Base-by-base conservation (phyloP, 164 flowering plant genomes). In the Stephania cephalantha region DNA sequence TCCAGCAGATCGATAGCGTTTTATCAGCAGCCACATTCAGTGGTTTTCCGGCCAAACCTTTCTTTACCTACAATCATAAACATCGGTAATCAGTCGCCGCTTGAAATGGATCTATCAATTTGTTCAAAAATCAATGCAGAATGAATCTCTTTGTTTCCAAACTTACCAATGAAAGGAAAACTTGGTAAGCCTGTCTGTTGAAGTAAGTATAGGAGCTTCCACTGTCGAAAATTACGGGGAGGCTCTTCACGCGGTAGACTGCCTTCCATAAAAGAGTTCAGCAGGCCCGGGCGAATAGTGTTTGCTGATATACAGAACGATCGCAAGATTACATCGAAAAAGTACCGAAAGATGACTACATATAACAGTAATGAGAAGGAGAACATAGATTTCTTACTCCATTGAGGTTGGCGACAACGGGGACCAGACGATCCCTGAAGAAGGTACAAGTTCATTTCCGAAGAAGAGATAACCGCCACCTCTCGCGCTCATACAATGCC, bases 121-220 rank as follows among this genome's bases (percentile, higher is more conserved):
- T n/a, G 8, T 31, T 20, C 15, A 70, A 20, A 44, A 35, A 44
- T 29, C 25, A 44, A 5, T 17, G 45, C n/a, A 35, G 42, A 35
- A 15, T 9, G 29, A 46, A 7, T 25, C 30, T 29, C 4, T 22
- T 18, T 30, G 15, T 20, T 70, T 48, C 35, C 53, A 75, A 68
- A 83, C 95, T 84, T 75, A 95, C 98, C 78, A 71, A 78, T 64
- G 80, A 78, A 52, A 86, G 69, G n/a, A 93, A 69, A 46, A 85
- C 82, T 48, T 87, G 78, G 82, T 95, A 95, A 55, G 91, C 88
- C 76, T 73, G 84, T 48, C 88, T 82, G 76, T 71, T 81, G 25
- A 95, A 81, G 84, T 95, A 95, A 1, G 91, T 87, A 81, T 87
- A 95, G 71, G 99, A 88, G 83, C 95, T 91, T 71, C 99, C 98